Evolutionary conservation across 169 alveolate species (phyloP), one percentile per base, ranked within the genome.

Genomic region (Cryptosporidium baileyi): DNA sequence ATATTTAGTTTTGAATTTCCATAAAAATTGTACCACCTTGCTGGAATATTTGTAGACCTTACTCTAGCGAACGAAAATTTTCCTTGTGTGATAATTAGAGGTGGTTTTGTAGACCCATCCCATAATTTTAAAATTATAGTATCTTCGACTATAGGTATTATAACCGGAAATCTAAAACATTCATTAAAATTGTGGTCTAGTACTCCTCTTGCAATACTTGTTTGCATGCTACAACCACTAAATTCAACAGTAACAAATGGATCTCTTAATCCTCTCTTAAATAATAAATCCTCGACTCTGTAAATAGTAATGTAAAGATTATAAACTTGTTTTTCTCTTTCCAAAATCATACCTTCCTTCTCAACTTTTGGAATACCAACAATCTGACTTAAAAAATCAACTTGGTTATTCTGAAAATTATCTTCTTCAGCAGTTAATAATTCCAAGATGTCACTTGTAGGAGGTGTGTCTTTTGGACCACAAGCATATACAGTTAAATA

Each of bases 1-100:
- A 82, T 43, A 36, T 91, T 95, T 34, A 85, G 54, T 9, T 82
- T 89, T 26, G 91, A 91, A 54, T 89, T 88, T 30, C 94, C 96
- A 89, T 95, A 95, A 74, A 95, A 93, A 91, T 95, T 95, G 80
- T 91, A 93, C 97, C 97, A 95, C 36, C 95, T 90, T 8, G 93
- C 92, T 22, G 88, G 89, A 47, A 90, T 90, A 9, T 91, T 80
- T 22, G 89, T 60, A 41, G 92, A 82, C 43, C 95, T 80, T 38
- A 93, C 89, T 54, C 89, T 88, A 19, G 93, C 91, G 63, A 91
- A 82, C 17, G 95, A 93, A 51, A 90, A 85, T 17, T 80, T 93
- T n/a, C 94, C 88, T 89, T 90, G 89, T 0, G 93, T 80, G n/a
- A 82, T 82, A 32, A 90, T 59, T 6, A 41, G 30, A 52, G 91